A percentile compares a stretch with the other conserved stretches of the same genome.
Evolutionary conservation across 2,329 filamentous ascomycete genomes (phyloP).

Genomic region (Sporothrix globosa): DNA sequence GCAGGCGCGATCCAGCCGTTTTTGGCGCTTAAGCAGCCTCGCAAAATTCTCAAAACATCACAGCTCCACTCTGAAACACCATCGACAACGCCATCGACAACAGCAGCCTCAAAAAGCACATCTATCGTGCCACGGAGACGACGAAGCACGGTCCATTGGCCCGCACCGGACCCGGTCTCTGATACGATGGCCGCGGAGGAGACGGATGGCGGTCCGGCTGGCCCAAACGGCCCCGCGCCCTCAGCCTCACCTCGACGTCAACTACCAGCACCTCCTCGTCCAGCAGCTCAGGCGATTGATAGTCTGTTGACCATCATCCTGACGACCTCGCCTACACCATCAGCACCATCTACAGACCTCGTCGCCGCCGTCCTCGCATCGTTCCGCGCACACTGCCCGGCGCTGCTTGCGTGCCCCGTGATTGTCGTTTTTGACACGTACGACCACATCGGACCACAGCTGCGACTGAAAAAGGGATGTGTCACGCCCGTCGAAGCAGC

Average conservation of each 20-base stretch:
- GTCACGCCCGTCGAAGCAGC: conserved; percentile 52
- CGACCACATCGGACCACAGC: conserved; percentile 50
- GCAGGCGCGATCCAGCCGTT: conserved; percentile 2
- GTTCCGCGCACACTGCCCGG: conserved; percentile 49
- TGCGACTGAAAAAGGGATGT: conserved; percentile 58
- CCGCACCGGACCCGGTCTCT: neutral
- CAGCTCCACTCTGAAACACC: neutral
- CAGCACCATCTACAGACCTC: conserved; percentile 56
- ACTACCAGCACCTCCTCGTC: neutral
- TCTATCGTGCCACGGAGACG: neutral
- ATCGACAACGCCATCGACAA: neutral
- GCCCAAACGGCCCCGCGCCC: neutral
- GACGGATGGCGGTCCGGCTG: neutral
- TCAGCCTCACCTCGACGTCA: neutral
- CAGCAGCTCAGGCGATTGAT: conserved; percentile 11
- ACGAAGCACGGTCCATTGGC: neutral
- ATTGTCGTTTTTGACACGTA: conserved; percentile 59
- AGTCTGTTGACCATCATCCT: conserved; percentile 51
- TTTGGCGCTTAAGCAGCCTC: conserved; percentile 22
- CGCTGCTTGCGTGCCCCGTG: conserved; percentile 49
- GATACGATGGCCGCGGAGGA: neutral
- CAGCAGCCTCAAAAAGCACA: neutral
- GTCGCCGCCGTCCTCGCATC: conserved; percentile 53
- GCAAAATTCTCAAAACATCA: neutral
- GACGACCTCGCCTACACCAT: conserved; percentile 60